Evolutionary conservation across 164 flowering plant species (phyloP).

Genomic region (Piper betle): DNA sequence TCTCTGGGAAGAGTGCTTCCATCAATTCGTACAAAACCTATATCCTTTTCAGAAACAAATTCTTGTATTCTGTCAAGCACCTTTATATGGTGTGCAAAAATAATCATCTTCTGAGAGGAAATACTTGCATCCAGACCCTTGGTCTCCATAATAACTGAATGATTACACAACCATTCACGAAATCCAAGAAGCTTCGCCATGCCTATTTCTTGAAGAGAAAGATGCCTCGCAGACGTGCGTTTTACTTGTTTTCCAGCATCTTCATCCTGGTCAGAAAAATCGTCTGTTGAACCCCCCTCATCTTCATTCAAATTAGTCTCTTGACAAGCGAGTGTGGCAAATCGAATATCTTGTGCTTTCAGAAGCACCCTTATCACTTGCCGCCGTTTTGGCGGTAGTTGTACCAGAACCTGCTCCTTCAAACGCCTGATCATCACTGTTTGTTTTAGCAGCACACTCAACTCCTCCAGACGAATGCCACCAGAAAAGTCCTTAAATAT

Average conservation of each 20-base stretch:
- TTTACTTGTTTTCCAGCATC: constrained; percentile 3
- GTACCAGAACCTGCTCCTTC: constrained; percentile 71
- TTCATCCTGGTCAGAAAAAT: neutral
- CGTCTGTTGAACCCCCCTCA: neutral
- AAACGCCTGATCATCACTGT: constrained; percentile 91
- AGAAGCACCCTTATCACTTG: constrained; percentile 59
- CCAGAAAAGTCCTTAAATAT: constrained; percentile 67
- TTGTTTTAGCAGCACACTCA: constrained; percentile 72
- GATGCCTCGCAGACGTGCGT: constrained; percentile 18
- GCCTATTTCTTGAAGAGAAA: constrained; percentile 64
- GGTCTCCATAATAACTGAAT: constrained; percentile 42
- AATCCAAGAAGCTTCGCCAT: constrained; percentile 83
- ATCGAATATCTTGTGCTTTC: constrained; percentile 45
- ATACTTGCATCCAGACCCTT: constrained; percentile 24
- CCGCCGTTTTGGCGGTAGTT: constrained; percentile 86
- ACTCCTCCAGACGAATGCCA: constrained; percentile 83
- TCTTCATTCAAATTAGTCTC: neutral
- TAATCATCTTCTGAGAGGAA: constrained; percentile 60
- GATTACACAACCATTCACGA: constrained; percentile 75
- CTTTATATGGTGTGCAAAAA: constrained; percentile 89
- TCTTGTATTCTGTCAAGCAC: constrained; percentile 86
- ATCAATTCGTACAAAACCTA: constrained; percentile 76
- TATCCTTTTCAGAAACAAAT: constrained; percentile 52
- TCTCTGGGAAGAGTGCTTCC: constrained; percentile 62
- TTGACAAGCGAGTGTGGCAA: constrained; percentile 31